These are phyloP conservation scores for Ceratocystis ficicola DNA, from an alignment of 2,329 filamentous ascomycete species.

Conservation along the genomic window DNA sequence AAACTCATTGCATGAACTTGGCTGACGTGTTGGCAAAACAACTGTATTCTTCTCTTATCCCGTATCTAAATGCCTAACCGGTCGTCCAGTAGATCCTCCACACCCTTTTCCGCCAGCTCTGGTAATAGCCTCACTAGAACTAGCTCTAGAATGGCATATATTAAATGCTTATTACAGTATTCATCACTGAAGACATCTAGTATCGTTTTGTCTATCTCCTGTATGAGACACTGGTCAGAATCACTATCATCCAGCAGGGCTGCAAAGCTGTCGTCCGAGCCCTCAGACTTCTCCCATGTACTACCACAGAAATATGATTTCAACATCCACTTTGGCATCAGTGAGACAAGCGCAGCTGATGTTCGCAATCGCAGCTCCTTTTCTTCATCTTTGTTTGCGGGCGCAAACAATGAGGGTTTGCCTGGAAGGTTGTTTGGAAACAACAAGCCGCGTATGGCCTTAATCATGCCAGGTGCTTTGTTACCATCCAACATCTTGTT, in stretches of 20 bases:
- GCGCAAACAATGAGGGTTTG: constrained; percentile 47
- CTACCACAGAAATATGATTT: constrained; percentile 40
- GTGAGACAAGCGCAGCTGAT: constrained; percentile 45
- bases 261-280: constrained; percentile 23
- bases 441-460: constrained; percentile 60
- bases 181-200: constrained; percentile 66
- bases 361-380: constrained; percentile 53
- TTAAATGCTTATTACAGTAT: constrained; percentile 85
- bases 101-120: constrained; percentile 62
- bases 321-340: constrained; percentile 38
- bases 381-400: constrained; percentile 47
- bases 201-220: constrained; percentile 50
- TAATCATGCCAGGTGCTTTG: constrained; percentile 54
- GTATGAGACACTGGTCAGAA: constrained; percentile 39
- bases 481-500: constrained; percentile 49
- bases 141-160: constrained; percentile 72
- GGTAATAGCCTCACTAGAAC: constrained; percentile 72
- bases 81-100: constrained; percentile 62
- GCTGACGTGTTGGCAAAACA: neutral
- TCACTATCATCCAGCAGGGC: constrained; percentile 27
- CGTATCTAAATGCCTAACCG: constrained; percentile 37
- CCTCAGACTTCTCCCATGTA: constrained; percentile 22
- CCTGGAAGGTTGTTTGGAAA: constrained; percentile 78
- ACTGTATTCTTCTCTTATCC: neutral
- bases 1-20: neutral